These are phyloP conservation scores for Botrytis fabae DNA, from an alignment of 2,329 filamentous ascomycete genomes.

Conservation along the genomic window DNA sequence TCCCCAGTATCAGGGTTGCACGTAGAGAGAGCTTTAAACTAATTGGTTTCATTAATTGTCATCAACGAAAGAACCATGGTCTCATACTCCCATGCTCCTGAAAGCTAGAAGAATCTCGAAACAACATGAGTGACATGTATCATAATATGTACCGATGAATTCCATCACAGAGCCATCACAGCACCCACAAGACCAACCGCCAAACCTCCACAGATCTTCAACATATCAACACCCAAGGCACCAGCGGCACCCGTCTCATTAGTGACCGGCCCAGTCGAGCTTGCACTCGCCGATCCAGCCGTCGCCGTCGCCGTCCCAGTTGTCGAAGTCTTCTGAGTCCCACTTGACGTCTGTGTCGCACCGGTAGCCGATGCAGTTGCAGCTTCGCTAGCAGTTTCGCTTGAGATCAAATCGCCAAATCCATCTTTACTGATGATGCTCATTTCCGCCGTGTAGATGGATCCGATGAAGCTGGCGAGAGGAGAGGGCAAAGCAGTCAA, in stretches of 20 bases:
- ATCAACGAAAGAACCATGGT: not conserved
- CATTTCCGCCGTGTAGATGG: conserved; percentile 20
- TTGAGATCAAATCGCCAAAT: conserved; percentile 2
- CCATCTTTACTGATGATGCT: conserved; percentile 24
- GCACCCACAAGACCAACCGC: conserved; percentile 22
- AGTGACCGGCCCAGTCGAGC: not conserved
- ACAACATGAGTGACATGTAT: not conserved
- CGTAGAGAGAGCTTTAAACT: not conserved
- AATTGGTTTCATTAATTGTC: not conserved
- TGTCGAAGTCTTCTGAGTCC: not conserved
- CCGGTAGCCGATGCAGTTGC: conserved; percentile 3
- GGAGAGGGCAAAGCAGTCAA: conserved; percentile 23
- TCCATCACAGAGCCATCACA: conserved; percentile 21
- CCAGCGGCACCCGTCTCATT: not conserved
- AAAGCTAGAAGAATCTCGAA: not conserved
- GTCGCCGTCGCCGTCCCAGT: not conserved
- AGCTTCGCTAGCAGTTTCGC: conserved; percentile 13
- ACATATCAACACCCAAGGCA: conserved; percentile 1
- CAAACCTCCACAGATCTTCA: conserved; percentile 6
- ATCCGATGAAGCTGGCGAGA: conserved; percentile 18
- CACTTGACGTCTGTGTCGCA: conserved; percentile 1
- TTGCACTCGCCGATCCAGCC: not conserved
- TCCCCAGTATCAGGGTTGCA: not conserved
- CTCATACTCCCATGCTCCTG: not conserved
- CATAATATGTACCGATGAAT: not conserved